A percentile compares a stretch with the other conserved stretches of the same genome.
Evolutionary conservation across 2,329 filamentous ascomycete species (phyloP).

Genomic region (Emmonsiellopsis sp.): DNA sequence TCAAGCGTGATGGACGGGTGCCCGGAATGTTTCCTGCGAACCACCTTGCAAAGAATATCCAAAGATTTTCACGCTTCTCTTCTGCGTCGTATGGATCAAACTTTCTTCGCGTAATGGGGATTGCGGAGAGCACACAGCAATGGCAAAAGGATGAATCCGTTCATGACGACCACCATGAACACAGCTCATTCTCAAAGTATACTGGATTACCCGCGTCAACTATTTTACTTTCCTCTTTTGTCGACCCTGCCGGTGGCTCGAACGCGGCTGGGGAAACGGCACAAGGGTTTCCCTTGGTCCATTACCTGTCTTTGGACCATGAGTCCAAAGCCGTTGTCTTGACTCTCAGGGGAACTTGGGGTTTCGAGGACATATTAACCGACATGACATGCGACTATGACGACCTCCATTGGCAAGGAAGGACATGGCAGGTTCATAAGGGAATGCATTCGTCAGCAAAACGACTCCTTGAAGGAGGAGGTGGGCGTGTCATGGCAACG

Average conservation of each 20-base stretch:
- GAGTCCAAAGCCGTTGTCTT: constrained; percentile 62
- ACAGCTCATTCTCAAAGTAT: constrained; percentile 36
- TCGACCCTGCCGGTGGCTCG: constrained; percentile 58
- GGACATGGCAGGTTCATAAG: constrained; percentile 61
- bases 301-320: constrained; percentile 64
- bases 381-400: constrained; percentile 64
- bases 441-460: constrained; percentile 63
- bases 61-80: constrained; percentile 38
- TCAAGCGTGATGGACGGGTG: constrained; percentile 34
- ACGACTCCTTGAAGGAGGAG: constrained; percentile 57
- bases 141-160: constrained; percentile 23
- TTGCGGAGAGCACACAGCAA: constrained; percentile 23
- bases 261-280: constrained; percentile 56
- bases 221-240: constrained; percentile 57
- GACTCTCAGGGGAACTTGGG: constrained; percentile 62
- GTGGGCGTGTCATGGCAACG: constrained; percentile 56
- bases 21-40: constrained; percentile 37
- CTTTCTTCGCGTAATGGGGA: constrained; percentile 39
- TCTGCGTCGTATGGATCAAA: constrained; percentile 39
- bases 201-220: constrained; percentile 36
- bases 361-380: constrained; percentile 63
- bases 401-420: constrained; percentile 50
- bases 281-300: constrained; percentile 59
- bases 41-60: constrained; percentile 37
- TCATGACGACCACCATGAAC: constrained; percentile 35